These are phyloP conservation scores for Rhododendron mucronatum DNA, from an alignment of 148 eudicot species.

Conservation along the genomic window DNA sequence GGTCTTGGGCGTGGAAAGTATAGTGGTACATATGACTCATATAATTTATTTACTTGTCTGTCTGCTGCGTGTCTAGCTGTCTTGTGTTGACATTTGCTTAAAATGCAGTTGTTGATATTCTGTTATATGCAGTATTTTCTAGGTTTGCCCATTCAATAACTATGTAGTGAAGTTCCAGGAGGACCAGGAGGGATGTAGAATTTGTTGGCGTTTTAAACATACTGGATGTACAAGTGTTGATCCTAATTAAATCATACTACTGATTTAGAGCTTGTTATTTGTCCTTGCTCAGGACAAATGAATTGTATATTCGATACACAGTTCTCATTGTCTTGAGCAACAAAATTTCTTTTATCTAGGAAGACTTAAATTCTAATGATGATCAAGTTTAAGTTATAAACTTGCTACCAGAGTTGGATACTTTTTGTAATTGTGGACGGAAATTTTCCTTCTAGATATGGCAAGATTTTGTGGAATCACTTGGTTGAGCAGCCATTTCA, in stretches of 20 bases:
- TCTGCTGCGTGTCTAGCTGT: neutral
- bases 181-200: neutral
- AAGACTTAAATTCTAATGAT: neutral
- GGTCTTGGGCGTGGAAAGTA: slow-evolving; percentile 57
- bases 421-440: neutral
- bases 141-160: neutral
- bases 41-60: neutral
- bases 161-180: neutral
- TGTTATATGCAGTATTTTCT: neutral
- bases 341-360: neutral
- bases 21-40: slow-evolving; percentile 40
- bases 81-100: neutral
- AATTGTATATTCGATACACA: neutral
- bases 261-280: neutral
- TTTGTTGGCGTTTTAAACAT: neutral
- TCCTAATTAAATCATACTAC: neutral
- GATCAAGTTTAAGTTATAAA: neutral
- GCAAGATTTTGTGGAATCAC: neutral
- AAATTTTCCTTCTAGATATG: neutral
- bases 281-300: neutral
- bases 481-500: neutral
- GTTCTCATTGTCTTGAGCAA: neutral
- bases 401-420: neutral
- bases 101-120: neutral
- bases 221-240: neutral